These are phyloP conservation scores for Panus rudis DNA, from an alignment of 768 basidiomycete genomes.

Conservation along the genomic window DNA sequence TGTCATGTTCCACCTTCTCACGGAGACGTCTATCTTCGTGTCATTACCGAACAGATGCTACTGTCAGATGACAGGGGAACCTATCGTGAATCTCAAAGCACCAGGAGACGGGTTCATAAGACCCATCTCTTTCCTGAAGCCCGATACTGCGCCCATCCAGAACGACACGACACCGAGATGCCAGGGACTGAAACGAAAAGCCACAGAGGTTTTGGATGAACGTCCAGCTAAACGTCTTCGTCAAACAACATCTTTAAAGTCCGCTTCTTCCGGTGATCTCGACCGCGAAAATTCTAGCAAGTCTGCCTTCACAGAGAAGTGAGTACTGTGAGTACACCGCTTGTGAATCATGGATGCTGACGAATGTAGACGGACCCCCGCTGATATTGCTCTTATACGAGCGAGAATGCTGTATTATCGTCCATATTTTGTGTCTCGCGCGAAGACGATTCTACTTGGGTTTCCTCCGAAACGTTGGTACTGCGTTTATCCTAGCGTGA, in stretches of 20 bases:
- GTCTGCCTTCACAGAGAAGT: background rate
- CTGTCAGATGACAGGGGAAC: conserved; percentile 75
- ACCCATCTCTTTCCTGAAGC: too few species aligned
- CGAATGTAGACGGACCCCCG: conserved; percentile 34
- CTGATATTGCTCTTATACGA: conserved; percentile 47
- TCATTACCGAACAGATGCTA: conserved; percentile 78
- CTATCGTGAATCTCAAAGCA: conserved; percentile 42
- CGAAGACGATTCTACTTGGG: conserved; percentile 49
- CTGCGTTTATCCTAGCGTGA: background rate
- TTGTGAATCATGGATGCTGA: background rate
- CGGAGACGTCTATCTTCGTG: conserved; percentile 67
- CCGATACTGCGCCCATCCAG: too few species aligned
- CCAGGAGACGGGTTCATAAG: too few species aligned
- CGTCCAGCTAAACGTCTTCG: conserved; percentile 3
- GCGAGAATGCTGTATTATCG: conserved; percentile 63
- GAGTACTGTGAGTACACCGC: background rate
- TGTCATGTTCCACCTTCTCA: conserved; percentile 71
- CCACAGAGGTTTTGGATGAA: background rate
- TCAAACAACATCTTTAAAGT: conserved; percentile 3
- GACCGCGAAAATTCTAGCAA: background rate
- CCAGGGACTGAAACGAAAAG: too few species aligned
- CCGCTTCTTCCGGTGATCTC: conserved; percentile 1
- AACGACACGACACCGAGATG: too few species aligned
- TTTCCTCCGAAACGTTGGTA: conserved; percentile 60
- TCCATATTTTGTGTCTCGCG: conserved; percentile 45